A percentile compares a stretch with the other conserved stretches of the same genome.
Evolutionary conservation across 768 basidiomycete genomes (phyloP).

Genomic region (Boletellus sp.): DNA sequence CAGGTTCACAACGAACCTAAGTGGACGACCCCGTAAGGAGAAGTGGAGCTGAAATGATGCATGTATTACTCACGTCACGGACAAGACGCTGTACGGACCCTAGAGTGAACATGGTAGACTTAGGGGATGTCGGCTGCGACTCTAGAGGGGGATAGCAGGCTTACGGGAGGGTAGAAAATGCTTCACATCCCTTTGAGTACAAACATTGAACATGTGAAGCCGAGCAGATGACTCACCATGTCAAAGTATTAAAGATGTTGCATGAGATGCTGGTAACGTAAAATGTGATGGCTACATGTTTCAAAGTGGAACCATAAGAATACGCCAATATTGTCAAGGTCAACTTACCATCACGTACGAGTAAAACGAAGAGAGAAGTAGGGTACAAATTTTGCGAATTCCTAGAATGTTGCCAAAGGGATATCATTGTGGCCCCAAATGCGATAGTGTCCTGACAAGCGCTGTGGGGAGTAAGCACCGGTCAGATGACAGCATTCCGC

Average conservation of each 20-base stretch:
- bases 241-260: neutral
- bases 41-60: no score
- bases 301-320: neutral
- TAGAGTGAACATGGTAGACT: neutral
- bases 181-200: neutral
- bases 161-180: neutral
- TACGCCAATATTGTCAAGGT: neutral
- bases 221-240: slow-evolving; percentile 3
- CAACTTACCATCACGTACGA: slow-evolving; percentile 12
- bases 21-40: no score
- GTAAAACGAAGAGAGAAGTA: slow-evolving; percentile 2
- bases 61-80: neutral
- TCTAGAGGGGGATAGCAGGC: neutral
- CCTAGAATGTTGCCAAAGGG: slow-evolving; percentile 6
- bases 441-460: slow-evolving; percentile 3
- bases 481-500: neutral
- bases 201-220: neutral
- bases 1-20: slow-evolving; percentile 5
- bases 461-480: neutral
- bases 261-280: slow-evolving; percentile 1
- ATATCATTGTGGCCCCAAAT: slow-evolving; percentile 3
- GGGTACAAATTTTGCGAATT: slow-evolving; percentile 4
- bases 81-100: neutral
- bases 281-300: slow-evolving; percentile 5
- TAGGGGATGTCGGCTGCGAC: neutral